phyloP scores from a whole-genome alignment of 2,329 filamentous ascomycete species.

The Penicillium capsulatum region DNA sequence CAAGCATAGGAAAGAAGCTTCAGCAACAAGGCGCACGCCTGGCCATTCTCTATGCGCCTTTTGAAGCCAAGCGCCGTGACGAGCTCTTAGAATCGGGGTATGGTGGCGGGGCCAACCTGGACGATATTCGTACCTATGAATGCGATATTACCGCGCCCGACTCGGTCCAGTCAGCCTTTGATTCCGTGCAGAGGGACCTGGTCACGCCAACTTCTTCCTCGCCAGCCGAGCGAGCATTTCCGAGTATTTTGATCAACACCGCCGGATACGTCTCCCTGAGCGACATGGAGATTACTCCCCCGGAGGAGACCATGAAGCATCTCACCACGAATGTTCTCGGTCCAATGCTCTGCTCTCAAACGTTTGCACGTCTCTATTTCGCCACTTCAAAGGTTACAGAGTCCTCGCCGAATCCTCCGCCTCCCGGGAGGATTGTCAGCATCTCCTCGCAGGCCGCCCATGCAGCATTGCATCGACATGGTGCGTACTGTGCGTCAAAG shows the following conservation, averaged over 20 bases:
- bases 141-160: constrained; percentile 49
- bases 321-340: constrained; percentile 45
- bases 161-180: constrained; percentile 45
- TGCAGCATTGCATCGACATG: constrained; percentile 44
- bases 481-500: constrained; percentile 49
- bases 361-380: constrained; percentile 44
- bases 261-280: constrained; percentile 47
- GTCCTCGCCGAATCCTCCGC: constrained; percentile 16
- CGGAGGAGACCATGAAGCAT: constrained; percentile 44
- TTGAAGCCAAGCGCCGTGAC: constrained; percentile 39
- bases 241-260: constrained; percentile 42
- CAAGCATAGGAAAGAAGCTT: constrained; percentile 42
- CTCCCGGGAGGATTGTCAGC: constrained; percentile 45
- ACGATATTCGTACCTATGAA: constrained; percentile 34
- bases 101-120: constrained; percentile 16
- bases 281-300: constrained; percentile 41
- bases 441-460: constrained; percentile 48
- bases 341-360: constrained; percentile 45
- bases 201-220: constrained; percentile 9
- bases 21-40: constrained; percentile 41
- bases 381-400: constrained; percentile 19
- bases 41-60: constrained; percentile 47
- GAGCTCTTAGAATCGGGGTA: constrained; percentile 38
- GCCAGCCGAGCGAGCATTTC: constrained; percentile 26
- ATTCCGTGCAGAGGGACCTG: constrained; percentile 30